Evolutionary conservation across 2,329 filamentous ascomycete species (phyloP), one percentile per base, ranked within the genome.

Genomic region (Chrysoporthe cubensis): DNA sequence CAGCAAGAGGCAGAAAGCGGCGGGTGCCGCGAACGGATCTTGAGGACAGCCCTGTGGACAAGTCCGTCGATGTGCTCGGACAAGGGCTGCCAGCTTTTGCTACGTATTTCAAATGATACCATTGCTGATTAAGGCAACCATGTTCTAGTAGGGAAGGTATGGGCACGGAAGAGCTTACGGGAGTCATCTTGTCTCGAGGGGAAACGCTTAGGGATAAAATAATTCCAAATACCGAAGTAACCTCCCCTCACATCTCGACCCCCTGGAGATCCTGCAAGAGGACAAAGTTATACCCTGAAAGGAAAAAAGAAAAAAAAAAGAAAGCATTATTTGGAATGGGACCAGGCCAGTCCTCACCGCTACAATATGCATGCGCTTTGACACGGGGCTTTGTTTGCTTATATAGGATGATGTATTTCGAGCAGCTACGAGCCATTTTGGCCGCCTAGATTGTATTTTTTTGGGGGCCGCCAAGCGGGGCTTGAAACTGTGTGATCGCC

Each of bases 1-100:
- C 37, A 85, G 81, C 65, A 97, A 97, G 83, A 94, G 89, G 79
- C 81, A 89, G 37, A 87, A 92, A 75, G 90, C 85, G 0, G 89
- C 85, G 0, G 89, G 88, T 0, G 81, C 83, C 62, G 82, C 83
- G 54, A 90, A 89, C 76, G 86, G 60, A 59, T 68, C 50, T 8
- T 62, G 63, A 44, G 66, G 26, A 71, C 72, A 21, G 52, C 72
- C 50, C 73, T 72, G 70, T 26, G 59, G 73, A 48, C 11, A 61
- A 26, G 43, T 26, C 14, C 1, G 58, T 32, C 11, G 42, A 61
- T 4, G 34, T 21, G 46, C 21, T 8, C 21, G n/a, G n/a, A 9
- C 46, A n/a, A 48, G 21, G 21, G 46, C 50, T 13, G 14, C 26
- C 50, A 34, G 50, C 21, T 54, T 50, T 34, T 34, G 26, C 26